phyloP scores from a whole-genome alignment of 1,284 basidiomycete species.

The Blastosporella zonata region DNA sequence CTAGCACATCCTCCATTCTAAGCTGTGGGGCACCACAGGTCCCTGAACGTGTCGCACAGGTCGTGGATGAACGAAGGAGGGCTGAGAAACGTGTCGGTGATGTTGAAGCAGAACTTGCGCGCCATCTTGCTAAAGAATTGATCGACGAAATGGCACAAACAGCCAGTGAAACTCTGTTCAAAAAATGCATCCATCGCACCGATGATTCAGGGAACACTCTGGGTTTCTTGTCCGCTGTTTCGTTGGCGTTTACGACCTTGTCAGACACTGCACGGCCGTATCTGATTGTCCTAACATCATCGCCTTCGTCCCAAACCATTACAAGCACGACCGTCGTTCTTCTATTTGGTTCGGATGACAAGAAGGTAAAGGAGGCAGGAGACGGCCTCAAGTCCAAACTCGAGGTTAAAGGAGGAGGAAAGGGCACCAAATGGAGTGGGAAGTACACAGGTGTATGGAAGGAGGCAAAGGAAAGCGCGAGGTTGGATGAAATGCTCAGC shows the following conservation, averaged over 20 bases:
- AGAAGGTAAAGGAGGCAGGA: slow-evolving; percentile 56
- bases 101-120: slow-evolving; percentile 66
- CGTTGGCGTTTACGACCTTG: slow-evolving; percentile 42
- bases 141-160: slow-evolving; percentile 29
- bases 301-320: slow-evolving; percentile 52
- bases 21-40: slow-evolving; percentile 65
- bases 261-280: slow-evolving; percentile 33
- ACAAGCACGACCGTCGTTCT: slow-evolving; percentile 55
- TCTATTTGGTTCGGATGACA: slow-evolving; percentile 57
- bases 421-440: slow-evolving; percentile 65
- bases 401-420: slow-evolving; percentile 63
- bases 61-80: slow-evolving; percentile 64
- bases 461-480: slow-evolving; percentile 35
- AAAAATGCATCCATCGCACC: slow-evolving; percentile 50
- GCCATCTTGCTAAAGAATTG: slow-evolving; percentile 49
- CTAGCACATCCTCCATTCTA: slow-evolving; percentile 54
- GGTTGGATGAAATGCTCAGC: slow-evolving; percentile 42
- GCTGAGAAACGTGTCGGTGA: slow-evolving; percentile 62
- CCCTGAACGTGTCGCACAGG: slow-evolving; percentile 65
- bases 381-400: slow-evolving; percentile 56
- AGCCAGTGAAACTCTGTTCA: slow-evolving; percentile 31
- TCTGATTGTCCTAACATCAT: slow-evolving; percentile 58
- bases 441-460: slow-evolving; percentile 59
- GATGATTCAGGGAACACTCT: slow-evolving; percentile 63
- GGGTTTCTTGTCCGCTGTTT: slow-evolving; percentile 58